Evolutionary conservation across 768 basidiomycete genomes (phyloP).

Genomic region (Lepiota subincarnata): DNA sequence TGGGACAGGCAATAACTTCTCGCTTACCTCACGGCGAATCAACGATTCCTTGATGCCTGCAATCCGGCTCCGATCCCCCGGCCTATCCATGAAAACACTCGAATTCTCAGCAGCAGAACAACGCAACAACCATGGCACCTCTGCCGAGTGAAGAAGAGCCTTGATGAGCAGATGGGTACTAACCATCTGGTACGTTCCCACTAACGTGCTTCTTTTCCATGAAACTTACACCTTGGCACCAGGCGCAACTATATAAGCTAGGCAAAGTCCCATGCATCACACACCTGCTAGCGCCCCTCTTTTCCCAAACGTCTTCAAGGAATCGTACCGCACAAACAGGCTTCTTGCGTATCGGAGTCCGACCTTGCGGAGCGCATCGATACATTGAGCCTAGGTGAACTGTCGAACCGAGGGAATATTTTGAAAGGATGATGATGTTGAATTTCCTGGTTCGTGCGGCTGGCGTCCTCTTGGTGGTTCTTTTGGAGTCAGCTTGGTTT

Average conservation of each 20-base stretch:
- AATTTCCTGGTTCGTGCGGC: background rate
- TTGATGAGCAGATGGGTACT: no score
- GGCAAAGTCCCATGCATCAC: background rate
- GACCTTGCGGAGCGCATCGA: background rate
- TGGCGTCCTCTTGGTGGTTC: background rate
- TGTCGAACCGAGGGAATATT: background rate
- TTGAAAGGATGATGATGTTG: background rate
- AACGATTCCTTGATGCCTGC: no score
- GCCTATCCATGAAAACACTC: no score
- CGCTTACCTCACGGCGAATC: no score
- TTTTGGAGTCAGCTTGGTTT: slow-evolving; percentile 14
- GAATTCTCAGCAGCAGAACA: no score
- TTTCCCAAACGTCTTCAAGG: background rate
- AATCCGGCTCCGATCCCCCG: no score
- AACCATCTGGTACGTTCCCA: slow-evolving; percentile 15
- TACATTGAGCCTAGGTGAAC: background rate
- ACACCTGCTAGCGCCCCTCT: slow-evolving; percentile 6
- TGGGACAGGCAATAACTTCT: no score
- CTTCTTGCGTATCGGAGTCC: slow-evolving; percentile 3
- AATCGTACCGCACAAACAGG: background rate
- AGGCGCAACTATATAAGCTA: slow-evolving; percentile 2
- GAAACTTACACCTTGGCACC: background rate
- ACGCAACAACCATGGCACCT: no score
- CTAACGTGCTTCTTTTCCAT: slow-evolving; percentile 22
- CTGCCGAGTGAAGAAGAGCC: no score